Evolutionary conservation across 805 yeast genomes (phyloP), one percentile per base, ranked within the genome.

Genomic region (Ogataea pilisensis): DNA sequence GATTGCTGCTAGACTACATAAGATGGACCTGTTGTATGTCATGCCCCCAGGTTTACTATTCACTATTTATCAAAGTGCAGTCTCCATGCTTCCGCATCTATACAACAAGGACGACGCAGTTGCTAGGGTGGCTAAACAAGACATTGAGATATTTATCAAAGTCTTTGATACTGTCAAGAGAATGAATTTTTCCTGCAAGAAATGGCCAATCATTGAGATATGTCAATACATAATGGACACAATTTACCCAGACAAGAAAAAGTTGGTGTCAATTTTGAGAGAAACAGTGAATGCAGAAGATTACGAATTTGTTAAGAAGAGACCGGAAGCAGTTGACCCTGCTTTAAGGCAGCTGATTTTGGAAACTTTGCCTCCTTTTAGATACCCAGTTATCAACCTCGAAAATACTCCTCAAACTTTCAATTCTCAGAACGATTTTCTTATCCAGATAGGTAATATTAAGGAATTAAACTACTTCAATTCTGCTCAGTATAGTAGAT

Each of bases 51-150:
- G n/a, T n/a, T n/a, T n/a, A n/a, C n/a, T n/a, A n/a, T n/a, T n/a
- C n/a, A n/a, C 35, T 8, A 17, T 35, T 12, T 42, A 35, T 30
- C 45, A 42, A 27, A 30, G 34, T n/a, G 28, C 22, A 3, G 19
- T 32, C 12, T 30, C 35, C 3, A 13, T 35, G 14, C 11, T 38
- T 8, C 45, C 42, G 7, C 31, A 31, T 21, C 7, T 42, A 9
- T 38, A 14, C 18, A 21, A 38, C 22, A n/a, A 17, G 3, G 45
- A 42, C 25, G 33, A 24, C 4, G 26, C 31, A n/a, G 13, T 42
- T 5, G 17, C 27, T 12, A 28, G 18, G 4, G 14, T n/a, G 2
- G 36, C 42, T 3, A 26, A 14, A 19, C 13, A 31, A 8, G 37
- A 35, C 16, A 34, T 42, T 5, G 29, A 31, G 6, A 27, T 16